These are phyloP conservation scores for Magnaporthiopsis poae DNA, from an alignment of 2,329 filamentous ascomycete genomes.

Conservation along the genomic window DNA sequence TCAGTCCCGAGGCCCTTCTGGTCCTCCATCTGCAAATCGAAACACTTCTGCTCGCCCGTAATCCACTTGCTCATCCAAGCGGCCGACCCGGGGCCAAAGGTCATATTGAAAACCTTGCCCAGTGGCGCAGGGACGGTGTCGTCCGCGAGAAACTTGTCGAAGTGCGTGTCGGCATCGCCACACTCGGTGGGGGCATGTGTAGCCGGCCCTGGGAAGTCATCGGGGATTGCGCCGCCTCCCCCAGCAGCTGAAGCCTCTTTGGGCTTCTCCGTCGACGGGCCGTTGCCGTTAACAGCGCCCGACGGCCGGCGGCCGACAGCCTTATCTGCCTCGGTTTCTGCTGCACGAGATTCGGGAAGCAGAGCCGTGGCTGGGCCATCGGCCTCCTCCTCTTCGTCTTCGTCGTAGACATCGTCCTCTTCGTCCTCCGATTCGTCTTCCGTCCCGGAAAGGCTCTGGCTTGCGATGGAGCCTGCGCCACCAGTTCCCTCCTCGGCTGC, in stretches of 20 bases:
- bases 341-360: conserved; percentile 29
- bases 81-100: conserved; percentile 74
- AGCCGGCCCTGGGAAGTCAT: conserved; percentile 75
- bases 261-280: conserved; percentile 35
- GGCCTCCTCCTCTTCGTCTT: conserved; percentile 61
- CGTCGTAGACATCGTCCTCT: conserved; percentile 21
- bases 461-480: conserved; percentile 19
- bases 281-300: conserved; percentile 37
- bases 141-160: conserved; percentile 75
- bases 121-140: conserved; percentile 78
- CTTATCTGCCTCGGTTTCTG: conserved; percentile 52
- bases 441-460: conserved; percentile 32
- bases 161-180: conserved; percentile 67
- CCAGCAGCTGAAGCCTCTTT: conserved; percentile 35
- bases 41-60: conserved; percentile 75
- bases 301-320: conserved; percentile 64
- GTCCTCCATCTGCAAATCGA: conserved; percentile 78
- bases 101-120: conserved; percentile 78
- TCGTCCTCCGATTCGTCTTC: conserved; percentile 39
- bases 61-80: conserved; percentile 82
- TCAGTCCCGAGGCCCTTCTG: conserved; percentile 69
- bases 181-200: conserved; percentile 79
- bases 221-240: conserved; percentile 14
- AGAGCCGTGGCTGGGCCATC: conserved; percentile 35
- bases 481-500: conserved; percentile 37